Evolutionary conservation across 768 basidiomycete species (phyloP).

Genomic region (Trametes sanguinea): DNA sequence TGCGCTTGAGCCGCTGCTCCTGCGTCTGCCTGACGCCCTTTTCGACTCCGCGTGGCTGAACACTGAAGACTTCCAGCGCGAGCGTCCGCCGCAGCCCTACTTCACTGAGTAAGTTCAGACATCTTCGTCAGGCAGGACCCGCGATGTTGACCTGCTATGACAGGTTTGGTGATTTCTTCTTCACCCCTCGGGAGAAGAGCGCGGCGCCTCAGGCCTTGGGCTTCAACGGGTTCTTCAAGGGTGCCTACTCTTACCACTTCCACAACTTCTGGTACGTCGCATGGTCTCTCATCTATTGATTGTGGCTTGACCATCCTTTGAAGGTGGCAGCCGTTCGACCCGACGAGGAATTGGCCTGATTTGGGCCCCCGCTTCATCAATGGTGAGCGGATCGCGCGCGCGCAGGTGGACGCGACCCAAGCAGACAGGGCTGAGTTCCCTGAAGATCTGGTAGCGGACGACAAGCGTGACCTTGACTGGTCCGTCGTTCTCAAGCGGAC

Average conservation of each 20-base stretch:
- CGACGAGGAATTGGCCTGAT: constrained; percentile 93
- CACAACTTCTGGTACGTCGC: constrained; percentile 83
- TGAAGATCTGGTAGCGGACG: constrained; percentile 52
- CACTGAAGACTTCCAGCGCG: constrained; percentile 88
- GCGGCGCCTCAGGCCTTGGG: constrained; percentile 88
- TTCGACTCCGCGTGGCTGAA: constrained; percentile 98
- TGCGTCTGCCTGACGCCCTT: constrained; percentile 90
- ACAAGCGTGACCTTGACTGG: constrained; percentile 87
- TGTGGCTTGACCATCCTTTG: not conserved
- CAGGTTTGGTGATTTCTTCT: constrained; percentile 89
- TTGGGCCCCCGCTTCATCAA: constrained; percentile 77
- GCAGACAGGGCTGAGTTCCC: constrained; percentile 36
- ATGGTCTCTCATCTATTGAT: not conserved
- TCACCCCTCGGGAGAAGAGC: constrained; percentile 68
- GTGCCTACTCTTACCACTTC: constrained; percentile 95
- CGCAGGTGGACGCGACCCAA: constrained; percentile 35
- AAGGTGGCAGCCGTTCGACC: constrained; percentile 97
- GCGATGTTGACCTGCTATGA: not conserved
- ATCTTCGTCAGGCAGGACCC: not conserved
- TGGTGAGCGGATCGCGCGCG: constrained; percentile 71
- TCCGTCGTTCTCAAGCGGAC: constrained; percentile 92
- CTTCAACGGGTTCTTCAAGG: constrained; percentile 94
- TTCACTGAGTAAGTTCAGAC: constrained; percentile 68
- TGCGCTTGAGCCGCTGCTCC: constrained; percentile 75
- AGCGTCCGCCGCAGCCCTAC: constrained; percentile 92